Evolutionary conservation across 1,284 basidiomycete species (phyloP).

Genomic region (Irpex rosettiformis): DNA sequence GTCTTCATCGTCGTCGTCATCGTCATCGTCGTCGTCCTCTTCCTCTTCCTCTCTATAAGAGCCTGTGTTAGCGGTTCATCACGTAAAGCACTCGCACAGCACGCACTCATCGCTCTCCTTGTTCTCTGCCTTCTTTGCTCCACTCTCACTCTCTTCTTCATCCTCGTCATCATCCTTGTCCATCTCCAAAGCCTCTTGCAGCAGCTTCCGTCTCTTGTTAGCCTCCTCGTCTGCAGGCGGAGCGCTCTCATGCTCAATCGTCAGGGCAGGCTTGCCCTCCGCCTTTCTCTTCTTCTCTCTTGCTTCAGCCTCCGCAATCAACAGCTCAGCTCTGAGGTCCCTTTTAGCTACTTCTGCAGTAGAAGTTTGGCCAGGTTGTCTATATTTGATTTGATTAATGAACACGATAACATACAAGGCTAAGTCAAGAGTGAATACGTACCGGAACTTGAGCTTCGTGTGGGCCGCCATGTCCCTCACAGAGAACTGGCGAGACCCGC

Average conservation of each 20-base stretch:
- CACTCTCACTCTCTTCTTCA: slow-evolving; percentile 42
- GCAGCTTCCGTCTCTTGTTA: slow-evolving; percentile 38
- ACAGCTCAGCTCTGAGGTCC: slow-evolving; percentile 80
- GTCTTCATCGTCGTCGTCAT: slow-evolving; percentile 75
- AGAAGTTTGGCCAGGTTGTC: slow-evolving; percentile 84
- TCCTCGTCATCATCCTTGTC: slow-evolving; percentile 84
- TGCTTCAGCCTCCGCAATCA: slow-evolving; percentile 80
- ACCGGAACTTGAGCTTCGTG: slow-evolving; percentile 96
- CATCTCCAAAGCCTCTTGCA: slow-evolving; percentile 80
- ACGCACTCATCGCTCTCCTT: slow-evolving; percentile 46
- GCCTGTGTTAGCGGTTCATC: neutral
- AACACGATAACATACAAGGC: neutral
- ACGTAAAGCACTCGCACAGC: too few species aligned
- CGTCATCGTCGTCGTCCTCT: slow-evolving; percentile 28
- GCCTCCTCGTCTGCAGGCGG: slow-evolving; percentile 24
- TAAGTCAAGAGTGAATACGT: slow-evolving; percentile 7
- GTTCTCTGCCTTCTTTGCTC: slow-evolving; percentile 34
- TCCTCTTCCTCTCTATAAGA: neutral
- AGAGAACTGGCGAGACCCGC: slow-evolving; percentile 85
- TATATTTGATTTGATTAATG: slow-evolving; percentile 24
- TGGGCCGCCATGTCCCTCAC: slow-evolving; percentile 89
- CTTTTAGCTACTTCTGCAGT: slow-evolving; percentile 69
- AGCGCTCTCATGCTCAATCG: slow-evolving; percentile 23
- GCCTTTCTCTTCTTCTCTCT: slow-evolving; percentile 88
- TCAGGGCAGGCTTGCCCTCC: slow-evolving; percentile 52